Conservation (phyloP, 768 basidiomycete species). For the Trametes elegans region DNA sequence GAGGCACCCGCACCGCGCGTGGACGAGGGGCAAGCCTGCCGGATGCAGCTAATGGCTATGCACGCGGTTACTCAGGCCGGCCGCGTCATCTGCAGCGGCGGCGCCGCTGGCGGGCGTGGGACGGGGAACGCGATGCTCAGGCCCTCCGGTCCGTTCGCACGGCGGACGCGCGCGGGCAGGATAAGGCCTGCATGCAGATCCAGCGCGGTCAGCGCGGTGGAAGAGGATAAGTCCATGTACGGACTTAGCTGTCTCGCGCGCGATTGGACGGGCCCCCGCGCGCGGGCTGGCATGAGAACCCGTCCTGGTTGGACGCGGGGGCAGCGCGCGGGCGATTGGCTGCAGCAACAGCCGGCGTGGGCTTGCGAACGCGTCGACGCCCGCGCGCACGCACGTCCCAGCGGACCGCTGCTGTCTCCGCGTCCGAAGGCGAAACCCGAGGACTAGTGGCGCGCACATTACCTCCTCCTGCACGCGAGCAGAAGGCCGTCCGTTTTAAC, state of each 20-base stretch:
- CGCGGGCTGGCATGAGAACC: background rate
- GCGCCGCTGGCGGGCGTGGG: background rate
- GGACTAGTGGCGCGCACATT: background rate
- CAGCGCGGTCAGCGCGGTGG: background rate
- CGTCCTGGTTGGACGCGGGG: background rate
- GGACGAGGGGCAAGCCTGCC: background rate
- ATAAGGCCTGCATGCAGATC: background rate
- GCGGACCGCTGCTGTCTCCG: background rate
- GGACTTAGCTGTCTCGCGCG: background rate
- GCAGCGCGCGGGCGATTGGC: constrained; percentile 5
- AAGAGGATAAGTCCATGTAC: background rate
- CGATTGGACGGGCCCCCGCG: constrained; percentile 1
- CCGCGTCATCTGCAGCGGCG: background rate
- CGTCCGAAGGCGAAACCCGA: background rate
- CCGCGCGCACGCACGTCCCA: background rate
- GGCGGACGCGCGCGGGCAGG: background rate
- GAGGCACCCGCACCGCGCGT: background rate
- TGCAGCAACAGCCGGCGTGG: too few species aligned
- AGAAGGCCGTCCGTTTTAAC: too few species aligned
- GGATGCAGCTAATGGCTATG: constrained; percentile 6
- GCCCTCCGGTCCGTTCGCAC: constrained; percentile 1
- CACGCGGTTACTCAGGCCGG: constrained; percentile 4
- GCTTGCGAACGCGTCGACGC: background rate
- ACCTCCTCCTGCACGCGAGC: background rate
- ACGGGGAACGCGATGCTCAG: background rate